These are phyloP conservation scores for Aspergillus costaricaensis DNA, from an alignment of 2,329 filamentous ascomycete genomes.

Conservation along the genomic window DNA sequence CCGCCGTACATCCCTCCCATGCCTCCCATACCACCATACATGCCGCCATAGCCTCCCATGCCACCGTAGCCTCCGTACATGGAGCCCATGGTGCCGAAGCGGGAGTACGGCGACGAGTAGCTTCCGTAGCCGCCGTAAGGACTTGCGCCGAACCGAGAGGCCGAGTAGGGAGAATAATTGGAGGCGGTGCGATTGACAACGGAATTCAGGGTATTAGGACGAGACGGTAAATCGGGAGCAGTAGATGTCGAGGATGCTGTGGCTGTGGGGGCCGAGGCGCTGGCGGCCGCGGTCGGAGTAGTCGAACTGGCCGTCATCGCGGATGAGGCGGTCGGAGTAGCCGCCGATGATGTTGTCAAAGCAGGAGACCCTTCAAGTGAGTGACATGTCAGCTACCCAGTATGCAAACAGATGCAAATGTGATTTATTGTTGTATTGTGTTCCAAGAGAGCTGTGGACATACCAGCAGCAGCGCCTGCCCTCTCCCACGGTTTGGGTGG, in stretches of 20 bases:
- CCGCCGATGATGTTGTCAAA: slow-evolving; percentile 24
- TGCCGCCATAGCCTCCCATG: slow-evolving; percentile 49
- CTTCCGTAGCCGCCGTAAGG: slow-evolving; percentile 53
- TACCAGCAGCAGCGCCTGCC: slow-evolving; percentile 61
- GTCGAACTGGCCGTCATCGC: slow-evolving; percentile 39
- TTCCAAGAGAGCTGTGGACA: slow-evolving; percentile 39
- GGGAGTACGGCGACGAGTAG: slow-evolving; percentile 60
- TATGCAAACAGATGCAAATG: not conserved
- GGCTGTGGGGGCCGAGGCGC: slow-evolving; percentile 45
- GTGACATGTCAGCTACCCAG: slow-evolving; percentile 3
- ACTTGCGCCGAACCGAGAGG: slow-evolving; percentile 58
- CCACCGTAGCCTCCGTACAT: slow-evolving; percentile 36
- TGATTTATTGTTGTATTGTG: too few relatives aligned
- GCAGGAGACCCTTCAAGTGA: slow-evolving; percentile 25
- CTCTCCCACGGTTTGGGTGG: slow-evolving; percentile 98
- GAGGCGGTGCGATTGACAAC: slow-evolving; percentile 87
- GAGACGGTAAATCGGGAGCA: slow-evolving; percentile 73
- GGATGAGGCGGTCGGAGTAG: slow-evolving; percentile 32
- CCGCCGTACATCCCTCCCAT: slow-evolving; percentile 53
- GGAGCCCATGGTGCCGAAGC: slow-evolving; percentile 52
- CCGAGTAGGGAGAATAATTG: slow-evolving; percentile 69
- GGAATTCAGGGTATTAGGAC: slow-evolving; percentile 74
- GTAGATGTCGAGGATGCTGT: slow-evolving; percentile 48
- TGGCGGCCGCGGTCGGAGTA: slow-evolving; percentile 37
- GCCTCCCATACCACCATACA: slow-evolving; percentile 51